Conservation (phyloP, 148 eudicot species). For the Heliosperma pusillum region DNA sequence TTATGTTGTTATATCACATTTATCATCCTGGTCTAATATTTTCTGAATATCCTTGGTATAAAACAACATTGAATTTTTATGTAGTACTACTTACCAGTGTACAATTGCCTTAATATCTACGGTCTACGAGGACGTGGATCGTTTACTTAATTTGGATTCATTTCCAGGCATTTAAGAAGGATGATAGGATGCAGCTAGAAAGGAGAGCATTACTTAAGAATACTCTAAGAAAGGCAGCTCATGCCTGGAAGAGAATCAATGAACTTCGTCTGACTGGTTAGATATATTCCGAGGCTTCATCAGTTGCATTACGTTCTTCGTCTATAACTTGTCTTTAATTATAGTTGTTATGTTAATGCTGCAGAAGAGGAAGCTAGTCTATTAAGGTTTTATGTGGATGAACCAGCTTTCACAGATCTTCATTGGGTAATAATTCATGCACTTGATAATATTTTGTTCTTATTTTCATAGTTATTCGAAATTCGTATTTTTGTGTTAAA, state of each 20-base stretch:
- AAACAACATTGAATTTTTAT: too few species aligned
- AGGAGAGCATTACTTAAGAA: conserved; percentile 76
- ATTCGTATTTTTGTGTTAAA: background rate
- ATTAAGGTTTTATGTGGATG: conserved; percentile 66
- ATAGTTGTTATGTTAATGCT: conserved; percentile 7
- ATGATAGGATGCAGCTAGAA: conserved; percentile 52
- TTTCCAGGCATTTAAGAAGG: conserved; percentile 67
- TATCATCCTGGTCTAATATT: too few species aligned
- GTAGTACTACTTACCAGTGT: too few species aligned
- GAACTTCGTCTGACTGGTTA: conserved; percentile 79
- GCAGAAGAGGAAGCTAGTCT: conserved; percentile 77
- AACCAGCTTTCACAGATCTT: conserved; percentile 86
- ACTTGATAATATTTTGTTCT: background rate
- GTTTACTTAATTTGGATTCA: background rate
- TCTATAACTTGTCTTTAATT: background rate
- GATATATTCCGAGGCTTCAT: background rate
- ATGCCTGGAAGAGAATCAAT: conserved; percentile 71
- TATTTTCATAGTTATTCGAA: background rate
- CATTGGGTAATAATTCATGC: conserved; percentile 65
- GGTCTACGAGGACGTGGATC: background rate
- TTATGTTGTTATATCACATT: too few species aligned
- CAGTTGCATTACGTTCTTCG: background rate
- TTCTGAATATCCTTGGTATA: too few species aligned
- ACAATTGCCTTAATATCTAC: too few species aligned
- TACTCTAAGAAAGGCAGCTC: conserved; percentile 74